Evolutionary conservation across 129 eudicot species (phyloP).

Genomic region (Helianthus annuus): DNA sequence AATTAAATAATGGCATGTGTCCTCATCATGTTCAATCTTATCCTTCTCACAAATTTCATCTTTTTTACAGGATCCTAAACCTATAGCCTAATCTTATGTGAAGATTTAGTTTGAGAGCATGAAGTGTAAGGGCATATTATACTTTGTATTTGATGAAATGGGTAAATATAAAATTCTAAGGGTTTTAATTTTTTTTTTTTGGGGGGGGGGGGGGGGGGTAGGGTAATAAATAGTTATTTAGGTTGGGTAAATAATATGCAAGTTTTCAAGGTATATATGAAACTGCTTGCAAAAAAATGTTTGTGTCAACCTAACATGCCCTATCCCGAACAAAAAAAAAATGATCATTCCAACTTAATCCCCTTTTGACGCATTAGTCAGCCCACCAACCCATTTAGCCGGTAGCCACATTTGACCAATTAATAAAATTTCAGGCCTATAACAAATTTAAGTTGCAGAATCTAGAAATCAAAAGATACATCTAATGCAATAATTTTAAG

Average conservation of each 20-base stretch:
- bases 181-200: no score
- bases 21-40: no score
- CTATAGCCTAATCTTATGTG: no score
- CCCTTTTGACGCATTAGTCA: background rate
- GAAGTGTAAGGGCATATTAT: background rate
- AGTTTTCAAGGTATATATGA: background rate
- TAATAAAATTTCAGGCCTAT: background rate
- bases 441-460: no score
- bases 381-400: background rate
- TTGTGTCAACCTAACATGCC: background rate
- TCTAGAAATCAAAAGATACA: no score
- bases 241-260: background rate
- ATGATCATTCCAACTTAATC: background rate
- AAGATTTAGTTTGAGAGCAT: background rate
- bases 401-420: background rate
- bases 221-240: no score
- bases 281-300: background rate
- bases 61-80: no score
- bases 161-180: background rate
- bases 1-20: no score
- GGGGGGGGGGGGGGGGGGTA: no score
- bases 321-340: background rate
- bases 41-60: no score
- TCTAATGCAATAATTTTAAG: no score
- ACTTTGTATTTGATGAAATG: background rate